phyloP scores from a whole-genome alignment of 163 green algal species.

The Scenedesmus sp. region DNA sequence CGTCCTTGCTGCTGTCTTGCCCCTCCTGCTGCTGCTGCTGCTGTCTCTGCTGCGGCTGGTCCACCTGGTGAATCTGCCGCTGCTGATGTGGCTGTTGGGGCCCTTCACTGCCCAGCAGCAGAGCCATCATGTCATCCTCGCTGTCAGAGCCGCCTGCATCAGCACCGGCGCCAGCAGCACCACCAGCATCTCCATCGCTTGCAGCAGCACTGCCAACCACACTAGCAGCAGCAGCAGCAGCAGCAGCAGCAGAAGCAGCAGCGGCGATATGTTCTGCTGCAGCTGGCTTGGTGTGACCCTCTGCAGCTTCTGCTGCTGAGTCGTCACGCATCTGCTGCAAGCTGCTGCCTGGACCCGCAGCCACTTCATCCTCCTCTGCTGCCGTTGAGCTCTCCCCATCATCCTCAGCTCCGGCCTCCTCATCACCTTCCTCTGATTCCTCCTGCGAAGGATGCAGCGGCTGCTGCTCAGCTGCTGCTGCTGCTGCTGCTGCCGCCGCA shows the following conservation, averaged over 20 bases:
- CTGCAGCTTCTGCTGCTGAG: neutral
- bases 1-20: too few species aligned
- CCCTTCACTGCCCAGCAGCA: neutral
- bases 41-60: neutral
- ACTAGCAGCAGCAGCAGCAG: neutral
- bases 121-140: neutral
- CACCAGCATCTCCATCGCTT: neutral
- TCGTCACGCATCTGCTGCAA: neutral
- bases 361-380: neutral
- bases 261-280: neutral
- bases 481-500: constrained; percentile 17
- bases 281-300: neutral
- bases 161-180: neutral
- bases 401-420: neutral
- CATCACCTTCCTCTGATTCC: neutral
- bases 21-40: neutral
- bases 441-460: neutral
- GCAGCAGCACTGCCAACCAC: neutral
- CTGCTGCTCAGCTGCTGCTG: constrained; percentile 7
- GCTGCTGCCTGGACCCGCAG: neutral
- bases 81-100: neutral
- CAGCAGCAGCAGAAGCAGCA: neutral
- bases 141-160: neutral
- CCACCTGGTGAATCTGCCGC: neutral
- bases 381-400: neutral